phyloP scores from a whole-genome alignment of 1,284 basidiomycete genomes.

The Tetrapyrgos nigripes region DNA sequence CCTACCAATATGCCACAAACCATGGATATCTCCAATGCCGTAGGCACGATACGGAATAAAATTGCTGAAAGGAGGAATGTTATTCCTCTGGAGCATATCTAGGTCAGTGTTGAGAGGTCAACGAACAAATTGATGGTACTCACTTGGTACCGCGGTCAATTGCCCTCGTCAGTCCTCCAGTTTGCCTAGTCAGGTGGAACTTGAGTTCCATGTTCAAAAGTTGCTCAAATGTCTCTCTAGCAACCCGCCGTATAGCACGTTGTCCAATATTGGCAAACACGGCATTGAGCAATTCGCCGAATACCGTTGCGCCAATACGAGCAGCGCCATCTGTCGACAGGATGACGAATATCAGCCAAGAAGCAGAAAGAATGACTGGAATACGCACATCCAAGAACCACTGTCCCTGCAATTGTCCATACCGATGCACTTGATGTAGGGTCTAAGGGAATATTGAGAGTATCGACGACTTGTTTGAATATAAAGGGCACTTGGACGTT shows the following conservation, averaged over 20 bases:
- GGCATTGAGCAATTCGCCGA: constrained; percentile 93
- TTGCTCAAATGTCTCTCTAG: constrained; percentile 93
- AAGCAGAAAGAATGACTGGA: not conserved
- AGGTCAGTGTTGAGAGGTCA: not conserved
- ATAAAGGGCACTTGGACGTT: constrained; percentile 98
- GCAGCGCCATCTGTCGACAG: constrained; percentile 81
- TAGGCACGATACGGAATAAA: constrained; percentile 95
- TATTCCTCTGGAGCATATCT: constrained; percentile 75
- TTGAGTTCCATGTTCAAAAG: constrained; percentile 89
- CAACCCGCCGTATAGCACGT: constrained; percentile 92
- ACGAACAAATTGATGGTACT: constrained; percentile 28
- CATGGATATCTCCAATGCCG: constrained; percentile 94
- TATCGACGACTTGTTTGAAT: constrained; percentile 93
- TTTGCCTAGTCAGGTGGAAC: constrained; percentile 94
- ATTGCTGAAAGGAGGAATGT: constrained; percentile 95
- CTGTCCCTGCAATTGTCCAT: constrained; percentile 90
- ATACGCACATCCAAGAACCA: constrained; percentile 88
- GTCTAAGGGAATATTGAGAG: constrained; percentile 76
- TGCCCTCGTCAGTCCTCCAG: constrained; percentile 93
- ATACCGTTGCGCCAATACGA: constrained; percentile 88
- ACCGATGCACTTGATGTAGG: constrained; percentile 82
- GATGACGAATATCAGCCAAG: not conserved
- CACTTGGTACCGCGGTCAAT: constrained; percentile 98
- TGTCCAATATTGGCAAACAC: constrained; percentile 98
- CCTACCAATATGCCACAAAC: constrained; percentile 95